Base-by-base conservation (phyloP, 352 stramenopile species). In the Blastocystis sp. region DNA sequence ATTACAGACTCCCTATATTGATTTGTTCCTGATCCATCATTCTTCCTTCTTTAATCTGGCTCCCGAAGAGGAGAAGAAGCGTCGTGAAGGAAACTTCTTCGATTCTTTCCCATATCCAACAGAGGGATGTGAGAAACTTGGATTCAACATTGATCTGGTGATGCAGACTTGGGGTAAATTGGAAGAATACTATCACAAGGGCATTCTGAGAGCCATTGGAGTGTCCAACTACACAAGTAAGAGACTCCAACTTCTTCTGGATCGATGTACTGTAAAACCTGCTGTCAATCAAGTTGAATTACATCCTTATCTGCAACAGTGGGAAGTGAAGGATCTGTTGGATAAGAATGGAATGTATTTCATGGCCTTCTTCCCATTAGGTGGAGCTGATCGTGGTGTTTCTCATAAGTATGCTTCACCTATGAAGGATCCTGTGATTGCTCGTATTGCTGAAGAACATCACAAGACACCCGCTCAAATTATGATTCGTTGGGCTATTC, bases 241-340 rank as follows among this genome's bases (percentile, higher is more conserved):
- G 69, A 86, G 89, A 32, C 65, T 94, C 24, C 37, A 83, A 12
- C 59, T 89, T 54, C 88, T 94, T 49, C 81, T 93, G 5, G 37
- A 87, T 7, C 69, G 75, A 21, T 91, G 89, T 57, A 89, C 81
- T 7, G 90, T 93, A n/a, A 89, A 86, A 35, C 92, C 92, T 61
- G 49, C 89, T 11, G 80, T 94, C 0, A 92, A 93, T 81, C 92
- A 94, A n/a, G 87, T 94, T 54, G 92, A 94, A 83, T 89, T 92
- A 3, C 92, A 94, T 85, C 92, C 91, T 49, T 86, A 92, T 14
- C 78, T 93, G 32, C 88, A 90, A 56, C 91, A 93, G 88, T 88
- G 78, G 29, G 87, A 91, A 32, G 69, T 93, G 12, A 35, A 93
- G 2, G 88, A 92, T 21, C 90, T 90, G 88, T 93, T 91, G 63